These are phyloP conservation scores for Pyrus bretschneideri DNA, from an alignment of 306 rosid species.

Conservation along the genomic window DNA sequence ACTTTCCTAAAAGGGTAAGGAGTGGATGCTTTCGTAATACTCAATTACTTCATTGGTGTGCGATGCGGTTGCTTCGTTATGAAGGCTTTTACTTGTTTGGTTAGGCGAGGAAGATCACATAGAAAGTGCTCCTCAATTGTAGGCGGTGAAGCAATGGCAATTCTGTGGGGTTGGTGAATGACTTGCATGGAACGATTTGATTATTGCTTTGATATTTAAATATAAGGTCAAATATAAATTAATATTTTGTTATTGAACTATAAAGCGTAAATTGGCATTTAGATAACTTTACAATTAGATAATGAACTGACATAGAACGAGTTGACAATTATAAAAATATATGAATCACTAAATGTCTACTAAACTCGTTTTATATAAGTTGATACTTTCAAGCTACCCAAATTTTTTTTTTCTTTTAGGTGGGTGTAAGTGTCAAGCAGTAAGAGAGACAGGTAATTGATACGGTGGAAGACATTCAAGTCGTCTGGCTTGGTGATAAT, in stretches of 20 bases:
- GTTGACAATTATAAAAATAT: too few species aligned
- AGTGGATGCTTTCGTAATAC: not conserved
- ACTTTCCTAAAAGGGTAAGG: not conserved
- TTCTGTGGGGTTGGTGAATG: not conserved
- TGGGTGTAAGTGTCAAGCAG: not conserved
- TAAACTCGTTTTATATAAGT: too few species aligned
- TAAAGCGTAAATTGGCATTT: too few species aligned
- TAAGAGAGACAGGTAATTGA: not conserved
- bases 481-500: not conserved
- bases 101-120: not conserved
- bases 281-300: too few species aligned
- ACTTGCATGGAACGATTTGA: not conserved
- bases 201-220: too few species aligned
- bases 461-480: not conserved
- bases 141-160: not conserved
- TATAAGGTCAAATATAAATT: too few species aligned
- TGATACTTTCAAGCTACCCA: too few species aligned
- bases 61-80: not conserved
- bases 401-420: accelerated
- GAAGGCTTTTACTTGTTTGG: not conserved
- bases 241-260: too few species aligned
- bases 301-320: too few species aligned
- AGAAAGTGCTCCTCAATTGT: too few species aligned
- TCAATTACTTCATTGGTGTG: not conserved
- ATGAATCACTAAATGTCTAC: too few species aligned